phyloP scores from a whole-genome alignment of 257 asterid genomes.

The Perilla frutescens region DNA sequence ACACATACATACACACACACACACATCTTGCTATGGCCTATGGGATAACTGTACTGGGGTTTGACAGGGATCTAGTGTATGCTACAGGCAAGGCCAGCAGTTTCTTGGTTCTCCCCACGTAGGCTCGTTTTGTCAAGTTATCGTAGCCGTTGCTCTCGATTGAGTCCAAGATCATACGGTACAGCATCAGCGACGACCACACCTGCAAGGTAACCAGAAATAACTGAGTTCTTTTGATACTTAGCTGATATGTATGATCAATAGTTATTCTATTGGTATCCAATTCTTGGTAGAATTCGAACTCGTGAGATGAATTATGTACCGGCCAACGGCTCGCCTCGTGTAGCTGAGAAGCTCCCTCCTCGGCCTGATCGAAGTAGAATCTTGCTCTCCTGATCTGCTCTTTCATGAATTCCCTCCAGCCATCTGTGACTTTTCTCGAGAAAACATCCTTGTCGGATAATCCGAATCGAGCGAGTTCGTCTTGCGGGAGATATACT shows the following conservation, averaged over 20 bases:
- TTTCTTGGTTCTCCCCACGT: slow-evolving; percentile 68
- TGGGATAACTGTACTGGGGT: slow-evolving; percentile 29
- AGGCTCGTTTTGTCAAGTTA: slow-evolving; percentile 77
- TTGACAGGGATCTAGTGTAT: slow-evolving; percentile 55
- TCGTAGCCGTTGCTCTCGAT: slow-evolving; percentile 73
- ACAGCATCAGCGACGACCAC: slow-evolving; percentile 78
- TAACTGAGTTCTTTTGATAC: neutral
- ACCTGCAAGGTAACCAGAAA: slow-evolving; percentile 53
- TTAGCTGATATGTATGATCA: too few species aligned
- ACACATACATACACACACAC: too few species aligned
- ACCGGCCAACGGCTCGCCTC: slow-evolving; percentile 95
- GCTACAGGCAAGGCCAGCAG: slow-evolving; percentile 71
- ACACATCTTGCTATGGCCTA: slow-evolving; percentile 21
- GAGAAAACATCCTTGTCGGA: slow-evolving; percentile 68
- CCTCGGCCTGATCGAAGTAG: slow-evolving; percentile 72
- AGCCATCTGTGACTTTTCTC: slow-evolving; percentile 58
- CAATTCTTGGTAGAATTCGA: neutral
- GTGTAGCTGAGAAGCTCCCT: slow-evolving; percentile 81
- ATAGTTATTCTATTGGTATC: too few species aligned
- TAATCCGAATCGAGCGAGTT: slow-evolving; percentile 63
- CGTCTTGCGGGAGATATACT: slow-evolving; percentile 87
- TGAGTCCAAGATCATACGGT: slow-evolving; percentile 71
- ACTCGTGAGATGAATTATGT: neutral
- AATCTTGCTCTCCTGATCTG: slow-evolving; percentile 80
- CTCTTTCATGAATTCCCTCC: slow-evolving; percentile 85